Percentiles rank a stretch among this genome's conserved stretches.
Conservation (phyloP, 176 grass and related monocot genomes). For the Secale cereale region DNA sequence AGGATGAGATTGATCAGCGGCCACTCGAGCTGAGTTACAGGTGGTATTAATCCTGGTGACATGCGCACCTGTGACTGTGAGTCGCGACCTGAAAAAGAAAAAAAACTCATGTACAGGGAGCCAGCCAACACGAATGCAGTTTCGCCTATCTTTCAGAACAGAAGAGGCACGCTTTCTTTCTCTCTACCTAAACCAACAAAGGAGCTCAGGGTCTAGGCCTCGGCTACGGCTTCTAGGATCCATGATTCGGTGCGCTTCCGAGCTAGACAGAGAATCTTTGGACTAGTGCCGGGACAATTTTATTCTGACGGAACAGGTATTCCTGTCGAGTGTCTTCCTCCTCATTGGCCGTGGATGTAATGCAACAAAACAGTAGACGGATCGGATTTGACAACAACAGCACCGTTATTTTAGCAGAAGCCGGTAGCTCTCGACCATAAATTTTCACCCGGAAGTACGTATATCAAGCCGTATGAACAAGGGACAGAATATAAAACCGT, state of each 20-base stretch:
- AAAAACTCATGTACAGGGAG: background rate
- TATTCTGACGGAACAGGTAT: slow-evolving; percentile 31
- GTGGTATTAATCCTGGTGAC: no score
- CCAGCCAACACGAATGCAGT: background rate
- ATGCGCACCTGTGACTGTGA: background rate
- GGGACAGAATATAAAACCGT: background rate
- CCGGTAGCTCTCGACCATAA: no score
- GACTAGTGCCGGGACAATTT: slow-evolving; percentile 17
- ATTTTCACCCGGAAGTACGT: background rate
- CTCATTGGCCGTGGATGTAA: background rate
- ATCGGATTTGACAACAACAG: background rate
- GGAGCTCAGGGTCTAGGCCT: background rate
- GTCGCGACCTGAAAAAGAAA: background rate
- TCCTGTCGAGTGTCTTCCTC: slow-evolving; percentile 7
- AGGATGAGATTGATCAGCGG: no score
- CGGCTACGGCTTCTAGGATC: slow-evolving; percentile 21
- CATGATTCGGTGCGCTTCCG: slow-evolving; percentile 30
- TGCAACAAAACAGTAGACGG: background rate
- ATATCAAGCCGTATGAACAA: background rate
- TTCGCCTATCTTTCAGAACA: slow-evolving; percentile 1
- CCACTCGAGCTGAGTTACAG: background rate
- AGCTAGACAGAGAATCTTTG: slow-evolving; percentile 38
- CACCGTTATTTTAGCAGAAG: no score
- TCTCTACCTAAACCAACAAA: slow-evolving; percentile 10
- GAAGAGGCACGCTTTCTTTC: slow-evolving; percentile 30